phyloP scores from a whole-genome alignment of 441 rosid genomes.

The Adansonia madagascariensis region DNA sequence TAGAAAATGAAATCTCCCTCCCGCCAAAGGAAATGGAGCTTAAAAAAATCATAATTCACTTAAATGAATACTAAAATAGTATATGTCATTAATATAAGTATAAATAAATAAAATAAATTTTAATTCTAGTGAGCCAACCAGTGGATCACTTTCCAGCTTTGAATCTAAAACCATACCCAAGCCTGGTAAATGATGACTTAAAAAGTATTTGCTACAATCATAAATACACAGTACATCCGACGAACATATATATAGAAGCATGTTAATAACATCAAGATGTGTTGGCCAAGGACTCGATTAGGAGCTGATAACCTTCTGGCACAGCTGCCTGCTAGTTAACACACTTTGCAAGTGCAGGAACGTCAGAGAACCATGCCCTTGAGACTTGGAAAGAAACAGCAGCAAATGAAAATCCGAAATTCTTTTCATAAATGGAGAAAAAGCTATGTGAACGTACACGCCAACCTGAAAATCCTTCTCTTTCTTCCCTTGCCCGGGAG shows the following conservation, averaged over 20 bases:
- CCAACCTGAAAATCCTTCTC: too few relatives aligned
- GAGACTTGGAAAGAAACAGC: constrained; percentile 64
- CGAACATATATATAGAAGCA: neutral
- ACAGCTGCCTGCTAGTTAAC: constrained; percentile 58
- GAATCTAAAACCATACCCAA: neutral
- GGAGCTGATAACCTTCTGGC: constrained; percentile 85
- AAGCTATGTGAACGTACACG: too few relatives aligned
- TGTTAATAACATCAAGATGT: constrained; percentile 40
- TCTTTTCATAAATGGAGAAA: constrained; percentile 62
- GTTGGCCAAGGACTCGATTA: constrained; percentile 79
- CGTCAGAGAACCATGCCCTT: constrained; percentile 62
- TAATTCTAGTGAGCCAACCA: too few relatives aligned
- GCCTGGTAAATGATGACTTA: neutral
- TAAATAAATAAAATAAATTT: too few relatives aligned
- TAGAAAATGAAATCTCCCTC: neutral
- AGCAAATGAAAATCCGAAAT: constrained; percentile 90
- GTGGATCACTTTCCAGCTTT: neutral
- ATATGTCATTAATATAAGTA: too few relatives aligned
- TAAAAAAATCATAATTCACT: too few relatives aligned
- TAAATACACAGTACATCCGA: neutral
- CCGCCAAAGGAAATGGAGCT: neutral
- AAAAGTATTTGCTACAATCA: neutral
- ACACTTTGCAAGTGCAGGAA: constrained; percentile 73
- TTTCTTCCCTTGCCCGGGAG: too few relatives aligned
- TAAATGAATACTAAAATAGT: too few relatives aligned